Evolutionary conservation across 768 basidiomycete genomes (phyloP), one percentile per base, ranked within the genome.

Genomic region (Clathrus columnatus): DNA sequence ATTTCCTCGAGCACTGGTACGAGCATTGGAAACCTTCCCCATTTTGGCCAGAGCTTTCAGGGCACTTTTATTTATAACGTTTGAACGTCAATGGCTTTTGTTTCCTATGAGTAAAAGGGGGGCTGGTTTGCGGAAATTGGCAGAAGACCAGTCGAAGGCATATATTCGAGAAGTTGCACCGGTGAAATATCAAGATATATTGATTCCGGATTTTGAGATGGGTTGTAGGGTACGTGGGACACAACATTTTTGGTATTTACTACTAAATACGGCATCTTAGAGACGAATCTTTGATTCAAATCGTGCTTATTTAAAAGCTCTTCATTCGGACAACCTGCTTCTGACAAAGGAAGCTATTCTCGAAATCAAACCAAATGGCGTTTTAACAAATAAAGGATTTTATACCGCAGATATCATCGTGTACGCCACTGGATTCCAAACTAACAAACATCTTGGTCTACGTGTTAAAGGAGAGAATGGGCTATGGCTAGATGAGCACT

Each of bases 331-430:
- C 5, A 64, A 65, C 51, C 27, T 63, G 32, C 24, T 47, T n/a
- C 60, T 65, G 20, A 46, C 60, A 17, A 58, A 58, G 18, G 60
- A 58, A 36, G 54, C 59, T 2, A 57, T 65, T 43, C 48, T 51
- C 1, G 18, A 48, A 7, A 56, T 53, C 23, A 47, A 57, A 45
- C 56, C 57, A 27, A 23, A 53, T 42, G 53, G 29, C 21, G 58
- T 65, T 7, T 49, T 47, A 43, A 63, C 62, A 7, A 54, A 48
- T 7, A 61, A 61, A 8, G 36, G 45, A 2, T 28, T 45, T 4
- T 42, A 63, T 45, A 45, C 57, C 2, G 64, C 63, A 7, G 65
- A 66, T 47, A 59, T 62, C 5, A 50, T 66, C 43, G 57, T 61
- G 1, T 59, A 64, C 11, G 64, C 62, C 0, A 64, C 61, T 5